Evolutionary conservation across 768 basidiomycete genomes (phyloP), one percentile per base, ranked within the genome.

Genomic region (Kwoniella sp.): DNA sequence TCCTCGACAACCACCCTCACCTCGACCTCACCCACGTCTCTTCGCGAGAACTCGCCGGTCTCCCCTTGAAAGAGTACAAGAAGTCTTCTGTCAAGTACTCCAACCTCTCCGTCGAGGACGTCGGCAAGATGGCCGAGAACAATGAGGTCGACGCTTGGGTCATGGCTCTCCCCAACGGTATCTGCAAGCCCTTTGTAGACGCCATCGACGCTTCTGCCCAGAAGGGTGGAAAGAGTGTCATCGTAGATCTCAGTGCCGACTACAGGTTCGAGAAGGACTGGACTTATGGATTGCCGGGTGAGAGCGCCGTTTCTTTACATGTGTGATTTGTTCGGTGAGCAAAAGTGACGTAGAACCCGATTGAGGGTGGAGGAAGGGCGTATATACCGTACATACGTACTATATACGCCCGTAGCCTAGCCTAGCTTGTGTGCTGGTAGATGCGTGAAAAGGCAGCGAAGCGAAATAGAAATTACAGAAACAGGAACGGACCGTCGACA

Each of bases 211-310:
- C 86, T 37, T 91, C 88, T 5, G 83, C 88, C 15, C 81, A 82
- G 65, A 86, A 87, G 67, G 81, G 80, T 63, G 81, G 81, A 33
- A 83, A 84, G 47, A 90, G 92, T 69, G 91, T 95, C 21, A 82
- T 98, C 37, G 88, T 98, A 37, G 96, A 99, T 77, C 81, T 99
- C 64, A 86, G 92, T 73, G 96, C 95, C 24, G 96, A 99, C 80
- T 92, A 91, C 80, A 84, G 96, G 69, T 98, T 98, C 79, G 93
- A 98, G 83, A 83, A 87, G 48, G 89, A 85, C 54, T 99, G 96
- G 96, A 90, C 90, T 68, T 99, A 99, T 78, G 96, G 96, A 72
- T 87, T 99, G 81, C 96, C 96, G 80, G 95, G 95, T 99, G 86
- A 91, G 92, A 83, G 57, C n/a, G 40, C 40, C 40, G 51, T 48